Base-by-base conservation (phyloP, 2,329 filamentous ascomycete species). In the Alternaria novae-zelandiae region DNA sequence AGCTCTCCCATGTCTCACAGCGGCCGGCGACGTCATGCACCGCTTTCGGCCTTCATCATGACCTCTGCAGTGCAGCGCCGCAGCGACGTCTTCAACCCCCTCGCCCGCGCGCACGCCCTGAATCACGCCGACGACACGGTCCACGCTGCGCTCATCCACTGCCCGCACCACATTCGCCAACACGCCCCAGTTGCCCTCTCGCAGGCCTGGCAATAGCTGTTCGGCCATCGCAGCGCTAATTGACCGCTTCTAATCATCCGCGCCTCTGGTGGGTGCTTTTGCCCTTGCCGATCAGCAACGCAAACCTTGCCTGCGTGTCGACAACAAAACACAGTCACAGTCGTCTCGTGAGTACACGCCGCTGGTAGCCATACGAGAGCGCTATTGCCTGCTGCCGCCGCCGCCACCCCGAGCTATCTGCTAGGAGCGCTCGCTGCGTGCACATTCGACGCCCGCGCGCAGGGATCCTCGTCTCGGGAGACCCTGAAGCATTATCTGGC, bases 221-320 rank as follows among this genome's bases (percentile, higher is more conserved):
- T 55, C 60, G 56, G 60, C 60, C 56, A 63, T 32, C 60, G 47
- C 50, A 36, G 47, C 60, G 60, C 60, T 63, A 63, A 63, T 55
- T 63, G 60, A 63, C 60, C 60, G 60, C 60, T 63, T 54, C 60
- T 41, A 54, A 49, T 63, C 60, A 63, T 59, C 56, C 60, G 47
- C 47, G 36, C 54, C 20, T 49, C 30, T 36, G 54, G 59, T 53
- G 54, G 54, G 55, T 58, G 54, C 59, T 32, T 41, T 28, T 50
- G 54, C 59, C 54, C 41, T 54, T 58, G 60, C 32, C 60, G 32
- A 41, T 50, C 55, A 30, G 41, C 54, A 23, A 21, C 54, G 20
- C 36, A 44, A 55, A 55, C 23, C 43, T 44, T n/a, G 25, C n/a
- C 51, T 43, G 28, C 28, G 23, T 36, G 30, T 26, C 20, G 15